These are phyloP conservation scores for Plasmodiophora brassicae DNA, from an alignment of 208 protist species.

Conservation along the genomic window DNA sequence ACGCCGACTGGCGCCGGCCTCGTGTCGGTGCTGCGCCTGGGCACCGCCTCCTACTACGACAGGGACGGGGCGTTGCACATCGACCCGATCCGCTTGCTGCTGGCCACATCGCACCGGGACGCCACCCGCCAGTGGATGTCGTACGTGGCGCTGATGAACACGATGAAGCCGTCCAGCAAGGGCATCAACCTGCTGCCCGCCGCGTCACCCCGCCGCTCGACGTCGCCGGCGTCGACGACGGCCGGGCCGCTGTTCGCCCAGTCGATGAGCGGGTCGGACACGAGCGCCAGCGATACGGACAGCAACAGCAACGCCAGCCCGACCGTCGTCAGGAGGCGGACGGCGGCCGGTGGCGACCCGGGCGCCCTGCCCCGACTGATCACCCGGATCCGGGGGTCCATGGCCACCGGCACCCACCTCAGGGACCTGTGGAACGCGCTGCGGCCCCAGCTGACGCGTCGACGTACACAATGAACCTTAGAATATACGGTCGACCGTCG, in stretches of 20 bases:
- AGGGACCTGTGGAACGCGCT: background rate
- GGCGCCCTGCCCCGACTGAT: too few species aligned
- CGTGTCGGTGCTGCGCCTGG: background rate
- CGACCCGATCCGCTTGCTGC: background rate
- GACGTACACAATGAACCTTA: constrained; percentile 30
- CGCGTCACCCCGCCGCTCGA: background rate
- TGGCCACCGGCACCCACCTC: background rate
- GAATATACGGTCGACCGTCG: too few species aligned
- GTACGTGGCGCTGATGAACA: background rate
- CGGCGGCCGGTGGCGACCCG: background rate
- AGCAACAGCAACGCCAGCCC: background rate
- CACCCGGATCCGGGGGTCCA: too few species aligned
- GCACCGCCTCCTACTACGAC: background rate
- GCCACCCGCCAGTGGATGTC: background rate
- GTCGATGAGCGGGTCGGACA: background rate
- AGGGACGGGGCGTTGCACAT: background rate
- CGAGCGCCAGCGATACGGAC: background rate
- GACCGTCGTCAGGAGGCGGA: background rate
- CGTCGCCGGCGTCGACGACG: background rate
- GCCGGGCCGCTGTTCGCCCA: background rate
- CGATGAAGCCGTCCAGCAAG: too few species aligned
- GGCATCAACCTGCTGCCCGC: too few species aligned
- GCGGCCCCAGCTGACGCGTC: background rate
- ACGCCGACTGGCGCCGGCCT: too few species aligned
- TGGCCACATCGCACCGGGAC: background rate